Conservation (phyloP, 2,329 filamentous ascomycete genomes). For the Penicillium sp. region DNA sequence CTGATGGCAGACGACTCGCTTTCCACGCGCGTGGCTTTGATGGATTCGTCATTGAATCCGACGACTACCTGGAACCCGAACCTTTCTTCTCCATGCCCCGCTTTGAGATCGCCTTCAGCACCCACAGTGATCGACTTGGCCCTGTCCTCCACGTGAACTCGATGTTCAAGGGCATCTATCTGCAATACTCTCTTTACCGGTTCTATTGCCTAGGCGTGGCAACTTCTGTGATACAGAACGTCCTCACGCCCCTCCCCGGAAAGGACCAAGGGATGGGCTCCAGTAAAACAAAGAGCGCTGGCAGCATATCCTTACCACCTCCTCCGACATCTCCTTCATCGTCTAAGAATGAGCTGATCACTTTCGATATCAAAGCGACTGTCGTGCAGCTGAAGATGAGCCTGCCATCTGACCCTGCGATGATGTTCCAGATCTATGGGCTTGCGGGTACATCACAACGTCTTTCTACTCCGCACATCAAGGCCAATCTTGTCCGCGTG, state of each 20-base stretch:
- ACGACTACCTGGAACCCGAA: constrained; percentile 80
- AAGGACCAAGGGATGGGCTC: constrained; percentile 13
- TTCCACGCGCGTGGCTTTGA: constrained; percentile 83
- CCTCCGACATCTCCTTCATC: constrained; percentile 28
- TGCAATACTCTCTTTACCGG: constrained; percentile 91
- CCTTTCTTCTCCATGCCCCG: constrained; percentile 83
- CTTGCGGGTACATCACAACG: constrained; percentile 82
- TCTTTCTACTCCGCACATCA: constrained; percentile 81
- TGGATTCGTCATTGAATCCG: constrained; percentile 84
- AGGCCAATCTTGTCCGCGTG: constrained; percentile 75
- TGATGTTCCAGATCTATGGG: constrained; percentile 87
- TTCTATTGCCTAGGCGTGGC: constrained; percentile 90
- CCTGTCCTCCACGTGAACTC: constrained; percentile 86
- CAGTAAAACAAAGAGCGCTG: constrained; percentile 19
- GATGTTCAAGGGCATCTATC: constrained; percentile 72
- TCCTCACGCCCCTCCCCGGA: constrained; percentile 53
- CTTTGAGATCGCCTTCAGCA: constrained; percentile 84
- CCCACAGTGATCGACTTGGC: constrained; percentile 81
- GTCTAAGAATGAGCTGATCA: constrained; percentile 65
- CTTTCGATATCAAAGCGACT: constrained; percentile 77
- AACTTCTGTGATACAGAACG: constrained; percentile 70
- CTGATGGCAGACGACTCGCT: constrained; percentile 79
- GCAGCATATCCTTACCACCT: constrained; percentile 28
- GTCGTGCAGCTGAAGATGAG: constrained; percentile 86
- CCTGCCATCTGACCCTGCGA: constrained; percentile 83